Conservation (phyloP, 2,329 filamentous ascomycete species). For the Pyrenophora graminea region DNA sequence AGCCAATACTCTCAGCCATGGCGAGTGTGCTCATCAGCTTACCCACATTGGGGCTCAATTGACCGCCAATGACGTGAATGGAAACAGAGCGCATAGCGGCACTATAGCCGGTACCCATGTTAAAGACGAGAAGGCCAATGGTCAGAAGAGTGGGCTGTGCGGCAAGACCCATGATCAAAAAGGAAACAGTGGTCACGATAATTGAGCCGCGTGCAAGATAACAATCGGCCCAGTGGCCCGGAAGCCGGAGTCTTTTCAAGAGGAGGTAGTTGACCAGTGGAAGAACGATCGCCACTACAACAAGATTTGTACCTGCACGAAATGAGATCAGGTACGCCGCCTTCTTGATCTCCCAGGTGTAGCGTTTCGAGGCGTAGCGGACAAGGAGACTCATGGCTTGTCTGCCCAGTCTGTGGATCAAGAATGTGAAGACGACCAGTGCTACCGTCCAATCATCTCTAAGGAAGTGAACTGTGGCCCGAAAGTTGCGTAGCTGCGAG, state of each 20-base stretch:
- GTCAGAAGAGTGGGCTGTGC: constrained; percentile 50
- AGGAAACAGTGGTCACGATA: constrained; percentile 50
- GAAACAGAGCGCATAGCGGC: constrained; percentile 54
- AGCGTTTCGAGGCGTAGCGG: constrained; percentile 59
- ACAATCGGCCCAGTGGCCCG: constrained; percentile 51
- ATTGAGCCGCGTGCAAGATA: constrained; percentile 53
- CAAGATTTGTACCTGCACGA: constrained; percentile 53
- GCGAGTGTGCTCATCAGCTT: constrained; percentile 56
- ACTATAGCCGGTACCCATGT: constrained; percentile 54
- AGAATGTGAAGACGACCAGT: constrained; percentile 50
- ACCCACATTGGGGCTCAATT: constrained; percentile 50
- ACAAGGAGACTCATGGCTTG: constrained; percentile 54
- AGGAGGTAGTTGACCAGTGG: constrained; percentile 49
- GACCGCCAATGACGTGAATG: constrained; percentile 53
- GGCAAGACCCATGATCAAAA: constrained; percentile 53
- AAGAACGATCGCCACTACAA: constrained; percentile 53
- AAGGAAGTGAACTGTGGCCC: constrained; percentile 46
- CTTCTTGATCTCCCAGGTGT: constrained; percentile 53
- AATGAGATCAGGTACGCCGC: constrained; percentile 50
- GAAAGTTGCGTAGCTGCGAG: constrained; percentile 42
- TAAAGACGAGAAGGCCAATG: constrained; percentile 53
- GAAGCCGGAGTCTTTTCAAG: constrained; percentile 42
- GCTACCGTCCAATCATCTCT: constrained; percentile 50
- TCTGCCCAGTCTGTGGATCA: constrained; percentile 55
- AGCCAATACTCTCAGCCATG: constrained; percentile 54